Evolutionary conservation across 306 rosid species (phyloP), one percentile per base, ranked within the genome.

Genomic region (Betula pendula): DNA sequence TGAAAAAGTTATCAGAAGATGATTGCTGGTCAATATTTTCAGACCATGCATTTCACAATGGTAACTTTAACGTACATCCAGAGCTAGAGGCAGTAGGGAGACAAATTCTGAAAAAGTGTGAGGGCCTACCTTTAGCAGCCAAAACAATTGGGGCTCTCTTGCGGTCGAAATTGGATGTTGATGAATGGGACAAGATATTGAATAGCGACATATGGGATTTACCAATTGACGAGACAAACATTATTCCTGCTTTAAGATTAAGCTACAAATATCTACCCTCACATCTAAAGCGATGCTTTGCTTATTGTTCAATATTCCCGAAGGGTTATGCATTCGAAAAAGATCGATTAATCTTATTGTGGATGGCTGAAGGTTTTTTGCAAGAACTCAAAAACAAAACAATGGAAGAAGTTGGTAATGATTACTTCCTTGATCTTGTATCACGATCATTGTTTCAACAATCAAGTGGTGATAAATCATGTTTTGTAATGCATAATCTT

Each of bases 321-420:
- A 79, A 79, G 42, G 80, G 81, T 63, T 70, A 33, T 67, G 43
- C 27, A 22, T 72, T 81, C 19, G 2, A 74, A 16, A 88, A 48
- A 67, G 52, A 65, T 60, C 4, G 22, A 1, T n/a, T 85, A 27
- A 53, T 88, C 70, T 42, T 19, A 62, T 68, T 85, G 7, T 88
- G 87, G 91, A 81, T 81, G 87, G 89, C 81, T 6, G 81, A 88
- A 74, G 80, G 81, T 13, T 52, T 85, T 4, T 29, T 85, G 10
- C 76, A 49, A 2, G 52, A 68, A 52, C 16, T 67, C 8, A 47
- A 13, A 12, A 70, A 51, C 20, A 68, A 75, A 8, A 45, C 33
- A 31, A 0, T 70, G 27, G 76, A 79, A 69, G 84, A 75, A 2
- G 69, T 82, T 50, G 87, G 81, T 4, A 35, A 75, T 31, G 60